These are phyloP conservation scores for Syzygium malaccense DNA, from an alignment of 441 rosid species.

Conservation along the genomic window DNA sequence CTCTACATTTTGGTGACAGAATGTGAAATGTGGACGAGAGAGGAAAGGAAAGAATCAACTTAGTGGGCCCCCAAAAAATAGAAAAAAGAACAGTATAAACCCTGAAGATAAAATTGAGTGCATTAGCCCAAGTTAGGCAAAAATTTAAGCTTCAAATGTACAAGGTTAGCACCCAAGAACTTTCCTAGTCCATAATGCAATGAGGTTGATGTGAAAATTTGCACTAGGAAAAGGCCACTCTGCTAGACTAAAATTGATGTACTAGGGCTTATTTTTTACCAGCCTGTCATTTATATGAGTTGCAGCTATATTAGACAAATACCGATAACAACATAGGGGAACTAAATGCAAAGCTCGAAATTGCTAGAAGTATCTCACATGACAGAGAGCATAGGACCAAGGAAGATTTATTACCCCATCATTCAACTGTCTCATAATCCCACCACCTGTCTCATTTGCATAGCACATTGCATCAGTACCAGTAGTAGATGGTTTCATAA, in stretches of 20 bases:
- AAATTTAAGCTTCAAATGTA: neutral
- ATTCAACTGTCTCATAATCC: constrained; percentile 21
- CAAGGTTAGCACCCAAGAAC: neutral
- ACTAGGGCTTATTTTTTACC: neutral
- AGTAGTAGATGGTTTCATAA: constrained; percentile 17
- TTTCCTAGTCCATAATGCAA: neutral
- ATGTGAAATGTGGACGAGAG: neutral
- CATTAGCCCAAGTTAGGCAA: neutral
- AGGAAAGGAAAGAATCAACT: neutral
- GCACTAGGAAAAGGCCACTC: neutral
- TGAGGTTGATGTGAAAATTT: neutral
- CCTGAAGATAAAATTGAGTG: neutral
- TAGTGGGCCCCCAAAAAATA: neutral
- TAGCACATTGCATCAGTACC: constrained; percentile 19
- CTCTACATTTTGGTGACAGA: neutral
- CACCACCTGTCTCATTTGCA: constrained; percentile 19
- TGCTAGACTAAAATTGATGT: neutral
- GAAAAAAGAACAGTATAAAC: neutral
- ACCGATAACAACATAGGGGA: neutral
- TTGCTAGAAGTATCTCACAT: neutral
- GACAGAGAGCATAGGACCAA: neutral
- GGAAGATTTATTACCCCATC: constrained; percentile 28
- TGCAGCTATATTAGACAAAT: neutral
- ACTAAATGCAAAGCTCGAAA: neutral
- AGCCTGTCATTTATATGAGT: neutral